Evolutionary conservation across 2,329 filamentous ascomycete species (phyloP).

Genomic region (Microdochium paspali): DNA sequence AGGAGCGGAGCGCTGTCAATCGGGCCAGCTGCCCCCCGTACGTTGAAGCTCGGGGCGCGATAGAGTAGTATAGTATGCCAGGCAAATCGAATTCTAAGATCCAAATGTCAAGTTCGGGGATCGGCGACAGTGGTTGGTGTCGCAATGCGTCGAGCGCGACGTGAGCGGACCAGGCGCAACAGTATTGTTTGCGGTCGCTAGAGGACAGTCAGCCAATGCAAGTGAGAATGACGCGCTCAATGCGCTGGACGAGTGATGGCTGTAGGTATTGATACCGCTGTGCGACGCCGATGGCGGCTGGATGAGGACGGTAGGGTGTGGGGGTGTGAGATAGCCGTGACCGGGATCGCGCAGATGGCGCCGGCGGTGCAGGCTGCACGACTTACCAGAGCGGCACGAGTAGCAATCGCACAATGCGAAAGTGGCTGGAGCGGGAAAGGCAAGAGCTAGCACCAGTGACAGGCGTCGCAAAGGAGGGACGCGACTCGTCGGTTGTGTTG

Average conservation of each 20-base stretch:
- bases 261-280: background rate
- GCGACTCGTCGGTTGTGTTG: background rate
- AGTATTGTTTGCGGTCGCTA: background rate
- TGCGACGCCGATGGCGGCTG: background rate
- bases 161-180: background rate
- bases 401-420: background rate
- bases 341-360: background rate
- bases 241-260: background rate
- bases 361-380: background rate
- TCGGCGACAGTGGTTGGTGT: too few relatives aligned
- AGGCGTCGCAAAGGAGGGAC: too few relatives aligned
- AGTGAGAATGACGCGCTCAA: background rate
- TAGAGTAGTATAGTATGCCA: too few relatives aligned
- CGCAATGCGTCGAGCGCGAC: too few relatives aligned
- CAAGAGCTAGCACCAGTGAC: too few relatives aligned
- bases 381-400: background rate
- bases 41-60: too few relatives aligned
- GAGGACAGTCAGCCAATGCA: background rate
- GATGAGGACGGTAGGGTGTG: background rate
- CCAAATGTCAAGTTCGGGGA: too few relatives aligned
- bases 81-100: too few relatives aligned
- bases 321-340: background rate
- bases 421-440: too few relatives aligned
- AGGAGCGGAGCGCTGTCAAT: background rate
- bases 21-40: background rate